Percentiles rank a stretch among this genome's conserved stretches.
These are phyloP conservation scores for Rubia yunnanensis DNA, from an alignment of 257 asterid genomes.

Conservation along the genomic window DNA sequence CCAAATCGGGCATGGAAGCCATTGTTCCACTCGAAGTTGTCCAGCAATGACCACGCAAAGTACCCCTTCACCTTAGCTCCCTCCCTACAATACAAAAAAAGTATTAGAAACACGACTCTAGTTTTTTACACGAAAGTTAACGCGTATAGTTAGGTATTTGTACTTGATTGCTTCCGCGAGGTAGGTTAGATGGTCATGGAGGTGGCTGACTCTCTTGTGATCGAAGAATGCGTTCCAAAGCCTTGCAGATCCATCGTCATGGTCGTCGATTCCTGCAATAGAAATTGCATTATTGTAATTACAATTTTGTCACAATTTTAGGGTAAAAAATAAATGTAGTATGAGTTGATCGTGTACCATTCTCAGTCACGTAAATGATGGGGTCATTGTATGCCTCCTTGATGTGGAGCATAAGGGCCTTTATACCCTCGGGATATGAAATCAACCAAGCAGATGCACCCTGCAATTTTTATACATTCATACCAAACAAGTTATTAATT, in stretches of 20 bases:
- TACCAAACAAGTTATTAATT: no score
- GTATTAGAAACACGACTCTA: not conserved
- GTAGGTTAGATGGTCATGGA: constrained; percentile 22
- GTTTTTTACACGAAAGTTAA: no score
- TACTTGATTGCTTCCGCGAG: not conserved
- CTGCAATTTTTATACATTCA: not conserved
- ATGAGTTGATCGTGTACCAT: constrained; percentile 14
- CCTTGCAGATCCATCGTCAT: constrained; percentile 14
- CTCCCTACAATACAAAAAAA: constrained; percentile 16
- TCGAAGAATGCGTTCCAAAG: constrained; percentile 25
- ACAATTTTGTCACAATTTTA: no score
- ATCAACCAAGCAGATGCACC: constrained; percentile 6
- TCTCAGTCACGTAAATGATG: constrained; percentile 39
- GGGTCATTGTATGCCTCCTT: constrained; percentile 30
- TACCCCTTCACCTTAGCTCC: constrained; percentile 39
- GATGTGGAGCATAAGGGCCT: constrained; percentile 15
- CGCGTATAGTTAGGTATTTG: not conserved
- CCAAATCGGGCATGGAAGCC: constrained; percentile 37
- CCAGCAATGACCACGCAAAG: constrained; percentile 36
- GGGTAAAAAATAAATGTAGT: no score
- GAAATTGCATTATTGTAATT: not conserved
- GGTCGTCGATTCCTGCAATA: constrained; percentile 2
- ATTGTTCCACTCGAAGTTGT: constrained; percentile 23
- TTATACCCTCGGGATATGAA: constrained; percentile 6
- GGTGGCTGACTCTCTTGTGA: constrained; percentile 22